These are phyloP conservation scores for Tolypocladium pustulatum DNA, from an alignment of 2,329 filamentous ascomycete species.

Conservation along the genomic window DNA sequence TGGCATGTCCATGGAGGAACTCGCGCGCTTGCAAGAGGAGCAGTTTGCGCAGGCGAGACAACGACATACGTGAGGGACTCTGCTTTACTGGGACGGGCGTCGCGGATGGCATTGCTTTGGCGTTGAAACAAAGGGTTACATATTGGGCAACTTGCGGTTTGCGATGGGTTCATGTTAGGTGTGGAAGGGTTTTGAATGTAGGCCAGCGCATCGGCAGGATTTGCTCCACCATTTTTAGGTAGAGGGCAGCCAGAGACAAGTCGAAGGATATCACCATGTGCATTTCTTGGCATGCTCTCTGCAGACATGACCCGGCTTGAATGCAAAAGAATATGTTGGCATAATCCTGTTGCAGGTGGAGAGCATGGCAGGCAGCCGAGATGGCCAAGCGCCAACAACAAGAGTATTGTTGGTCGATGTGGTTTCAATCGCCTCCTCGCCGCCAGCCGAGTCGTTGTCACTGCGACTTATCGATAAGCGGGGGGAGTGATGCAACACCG, in stretches of 20 bases:
- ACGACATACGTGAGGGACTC: conserved; percentile 16
- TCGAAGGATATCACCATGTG: background rate
- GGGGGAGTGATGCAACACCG: background rate
- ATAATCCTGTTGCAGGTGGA: background rate
- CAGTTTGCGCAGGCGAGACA: conserved; percentile 67
- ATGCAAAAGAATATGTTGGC: background rate
- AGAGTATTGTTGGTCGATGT: background rate
- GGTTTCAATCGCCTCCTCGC: too few species aligned
- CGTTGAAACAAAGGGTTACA: conserved; percentile 13
- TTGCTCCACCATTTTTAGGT: background rate
- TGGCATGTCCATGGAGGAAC: conserved; percentile 81
- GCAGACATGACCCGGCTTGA: background rate
- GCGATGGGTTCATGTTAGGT: background rate
- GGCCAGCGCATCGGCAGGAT: background rate
- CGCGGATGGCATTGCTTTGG: conserved; percentile 22
- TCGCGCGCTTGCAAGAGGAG: conserved; percentile 81
- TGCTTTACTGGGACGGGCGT: conserved; percentile 9
- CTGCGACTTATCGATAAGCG: background rate
- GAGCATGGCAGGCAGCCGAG: too few species aligned
- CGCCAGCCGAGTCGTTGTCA: background rate
- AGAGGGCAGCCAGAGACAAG: background rate
- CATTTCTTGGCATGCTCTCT: background rate
- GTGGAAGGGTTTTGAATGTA: background rate
- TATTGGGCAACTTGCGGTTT: background rate
- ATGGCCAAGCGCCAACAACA: background rate